Conservation (phyloP, 2,329 filamentous ascomycete species). For the Elsinoe perseae region DNA sequence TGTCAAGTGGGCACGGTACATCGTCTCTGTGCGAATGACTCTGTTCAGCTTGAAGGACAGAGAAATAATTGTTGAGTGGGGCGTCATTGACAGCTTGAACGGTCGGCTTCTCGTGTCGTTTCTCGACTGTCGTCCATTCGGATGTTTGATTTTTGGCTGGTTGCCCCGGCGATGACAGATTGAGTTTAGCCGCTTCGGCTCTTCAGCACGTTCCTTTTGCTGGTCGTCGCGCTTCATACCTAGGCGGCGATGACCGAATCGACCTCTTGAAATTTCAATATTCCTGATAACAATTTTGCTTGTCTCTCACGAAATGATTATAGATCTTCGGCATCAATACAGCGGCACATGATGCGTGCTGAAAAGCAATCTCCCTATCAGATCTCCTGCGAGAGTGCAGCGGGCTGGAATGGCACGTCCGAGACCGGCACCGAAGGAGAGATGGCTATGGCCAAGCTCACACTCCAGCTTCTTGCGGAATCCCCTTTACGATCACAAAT, state of each 20-base stretch:
- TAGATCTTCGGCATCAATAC: neutral
- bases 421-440: neutral
- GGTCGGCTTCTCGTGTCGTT: constrained; percentile 10
- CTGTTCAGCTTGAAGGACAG: neutral
- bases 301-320: neutral
- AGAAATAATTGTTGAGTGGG: neutral
- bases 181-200: neutral
- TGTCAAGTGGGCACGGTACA: neutral
- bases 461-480: constrained; percentile 16
- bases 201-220: neutral
- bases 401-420: neutral
- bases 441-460: constrained; percentile 19
- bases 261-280: neutral
- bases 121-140: neutral
- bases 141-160: neutral
- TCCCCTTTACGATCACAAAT: constrained; percentile 7
- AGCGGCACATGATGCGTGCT: too few relatives aligned
- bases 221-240: neutral
- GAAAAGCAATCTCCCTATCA: too few relatives aligned
- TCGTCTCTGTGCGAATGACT: neutral
- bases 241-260: neutral
- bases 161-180: constrained; percentile 1
- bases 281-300: constrained; percentile 27
- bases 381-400: too few relatives aligned
- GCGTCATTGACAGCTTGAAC: constrained; percentile 15